Conservation (phyloP, 1,284 basidiomycete genomes). For the Rhodotorula sp. region DNA sequence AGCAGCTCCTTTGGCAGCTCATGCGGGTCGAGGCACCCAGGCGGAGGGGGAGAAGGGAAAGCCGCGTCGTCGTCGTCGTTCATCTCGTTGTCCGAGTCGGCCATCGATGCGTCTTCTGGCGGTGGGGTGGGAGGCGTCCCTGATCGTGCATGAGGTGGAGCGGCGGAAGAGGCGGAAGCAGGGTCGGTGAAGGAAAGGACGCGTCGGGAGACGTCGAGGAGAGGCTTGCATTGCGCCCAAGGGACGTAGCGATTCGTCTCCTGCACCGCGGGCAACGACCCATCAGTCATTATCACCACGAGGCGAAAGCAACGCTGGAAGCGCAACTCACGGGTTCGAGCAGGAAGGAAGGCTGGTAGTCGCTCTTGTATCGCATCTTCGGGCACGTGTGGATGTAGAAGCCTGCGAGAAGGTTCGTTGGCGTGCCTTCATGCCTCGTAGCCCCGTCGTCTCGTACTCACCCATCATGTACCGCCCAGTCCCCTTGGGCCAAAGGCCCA, state of each 20-base stretch:
- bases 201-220: conserved; percentile 62
- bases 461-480: conserved; percentile 70
- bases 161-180: conserved; percentile 51
- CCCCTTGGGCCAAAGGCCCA: conserved; percentile 57
- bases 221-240: conserved; percentile 60
- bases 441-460: conserved; percentile 48
- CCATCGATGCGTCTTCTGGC: neutral
- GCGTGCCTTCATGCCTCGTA: no score
- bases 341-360: conserved; percentile 82
- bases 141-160: neutral
- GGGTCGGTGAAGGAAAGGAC: conserved; percentile 59
- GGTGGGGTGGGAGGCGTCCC: neutral
- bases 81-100: conserved; percentile 12
- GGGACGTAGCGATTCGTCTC: conserved; percentile 75
- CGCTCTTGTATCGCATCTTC: conserved; percentile 97
- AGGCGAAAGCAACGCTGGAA: no score
- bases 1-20: conserved; percentile 39
- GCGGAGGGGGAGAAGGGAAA: conserved; percentile 43
- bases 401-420: conserved; percentile 56
- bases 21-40: conserved; percentile 47
- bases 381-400: conserved; percentile 87
- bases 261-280: no score
- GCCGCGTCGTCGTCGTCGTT: conserved; percentile 37
- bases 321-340: conserved; percentile 71
- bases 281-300: no score